Percentiles rank a stretch among this genome's conserved stretches.
These are phyloP conservation scores for Berberis vulgaris DNA, from an alignment of 164 flowering plant species.

Conservation along the genomic window DNA sequence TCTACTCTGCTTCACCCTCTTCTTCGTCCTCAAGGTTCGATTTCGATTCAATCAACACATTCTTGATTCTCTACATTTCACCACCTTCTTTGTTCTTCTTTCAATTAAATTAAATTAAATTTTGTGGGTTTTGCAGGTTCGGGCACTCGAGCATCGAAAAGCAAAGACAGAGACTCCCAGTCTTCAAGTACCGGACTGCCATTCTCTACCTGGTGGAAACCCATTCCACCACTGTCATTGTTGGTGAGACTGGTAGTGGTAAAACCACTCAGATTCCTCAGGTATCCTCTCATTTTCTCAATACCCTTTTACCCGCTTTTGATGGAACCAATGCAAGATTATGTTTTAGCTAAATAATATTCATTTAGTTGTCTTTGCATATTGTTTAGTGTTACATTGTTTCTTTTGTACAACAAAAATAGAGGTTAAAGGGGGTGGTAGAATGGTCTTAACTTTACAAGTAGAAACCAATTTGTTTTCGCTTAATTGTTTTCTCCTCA, in stretches of 20 bases:
- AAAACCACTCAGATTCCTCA: conserved; percentile 98
- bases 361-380: too few species aligned
- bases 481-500: too few species aligned
- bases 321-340: too few species aligned
- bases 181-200: conserved; percentile 60
- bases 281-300: conserved; percentile 23
- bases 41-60: background rate
- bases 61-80: background rate
- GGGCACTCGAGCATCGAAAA: conserved; percentile 55
- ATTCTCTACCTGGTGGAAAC: conserved; percentile 86
- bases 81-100: background rate
- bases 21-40: conserved; percentile 42
- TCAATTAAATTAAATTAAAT: background rate
- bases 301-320: too few species aligned
- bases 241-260: conserved; percentile 97
- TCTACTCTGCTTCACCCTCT: conserved; percentile 36
- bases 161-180: conserved; percentile 90
- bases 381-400: too few species aligned
- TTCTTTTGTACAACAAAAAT: too few species aligned
- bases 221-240: conserved; percentile 74
- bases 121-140: conserved; percentile 23
- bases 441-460: too few species aligned
- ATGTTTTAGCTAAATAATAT: too few species aligned
- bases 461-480: too few species aligned
- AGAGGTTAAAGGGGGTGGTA: too few species aligned